Conservation (phyloP, 306 rosid species). For the Oemleria cerasiformis region DNA sequence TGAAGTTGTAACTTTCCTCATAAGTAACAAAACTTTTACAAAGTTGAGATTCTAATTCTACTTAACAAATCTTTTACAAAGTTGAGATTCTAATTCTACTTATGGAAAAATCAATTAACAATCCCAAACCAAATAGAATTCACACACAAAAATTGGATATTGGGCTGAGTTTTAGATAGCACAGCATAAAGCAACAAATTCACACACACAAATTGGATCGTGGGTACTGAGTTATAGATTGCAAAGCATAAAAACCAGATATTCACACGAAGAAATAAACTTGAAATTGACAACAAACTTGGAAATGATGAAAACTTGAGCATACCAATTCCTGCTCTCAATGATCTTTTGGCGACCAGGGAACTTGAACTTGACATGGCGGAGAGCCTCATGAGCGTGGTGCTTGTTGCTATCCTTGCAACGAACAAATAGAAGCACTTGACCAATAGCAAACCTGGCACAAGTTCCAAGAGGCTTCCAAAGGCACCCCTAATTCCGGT, state of each 20-base stretch:
- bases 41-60: no score
- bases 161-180: background rate
- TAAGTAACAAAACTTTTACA: no score
- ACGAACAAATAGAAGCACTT: constrained; percentile 65
- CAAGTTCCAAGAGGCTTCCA: constrained; percentile 82
- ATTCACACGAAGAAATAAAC: background rate
- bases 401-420: constrained; percentile 54
- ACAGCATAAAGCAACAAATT: background rate
- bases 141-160: background rate
- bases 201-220: background rate
- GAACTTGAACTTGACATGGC: constrained; percentile 74
- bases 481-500: no score
- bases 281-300: background rate
- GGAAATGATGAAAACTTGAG: no score
- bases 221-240: background rate
- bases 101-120: no score
- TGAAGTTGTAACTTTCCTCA: no score
- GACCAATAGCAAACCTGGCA: constrained; percentile 75
- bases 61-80: no score
- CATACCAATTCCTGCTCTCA: constrained; percentile 84
- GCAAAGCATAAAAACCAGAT: background rate
- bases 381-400: constrained; percentile 74
- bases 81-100: no score
- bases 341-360: no score
- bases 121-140: no score